A percentile compares a stretch with the other conserved stretches of the same genome.
phyloP scores from a whole-genome alignment of 768 basidiomycete genomes.

The Termitomyces sp. region DNA sequence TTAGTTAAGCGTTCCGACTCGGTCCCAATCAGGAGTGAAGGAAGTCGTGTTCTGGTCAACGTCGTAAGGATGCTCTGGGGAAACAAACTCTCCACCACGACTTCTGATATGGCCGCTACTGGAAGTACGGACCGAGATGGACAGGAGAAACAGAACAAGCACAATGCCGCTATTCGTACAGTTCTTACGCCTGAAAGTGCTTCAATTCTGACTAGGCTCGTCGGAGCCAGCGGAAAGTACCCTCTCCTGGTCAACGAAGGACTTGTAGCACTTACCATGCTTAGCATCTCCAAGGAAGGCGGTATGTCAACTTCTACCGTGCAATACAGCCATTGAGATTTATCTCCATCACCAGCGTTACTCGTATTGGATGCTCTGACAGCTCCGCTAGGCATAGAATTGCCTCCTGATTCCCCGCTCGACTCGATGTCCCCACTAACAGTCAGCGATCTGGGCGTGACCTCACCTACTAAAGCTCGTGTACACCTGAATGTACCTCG shows the following conservation, averaged over 20 bases:
- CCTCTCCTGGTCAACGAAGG: conserved; percentile 88
- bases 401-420: conserved; percentile 27
- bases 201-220: conserved; percentile 62
- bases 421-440: conserved; percentile 36
- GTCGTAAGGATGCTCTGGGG: conserved; percentile 77
- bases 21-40: conserved; percentile 83
- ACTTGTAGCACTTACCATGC: conserved; percentile 74
- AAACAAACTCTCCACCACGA: conserved; percentile 32
- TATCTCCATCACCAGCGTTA: conserved; percentile 40
- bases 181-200: conserved; percentile 55
- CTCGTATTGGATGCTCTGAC: conserved; percentile 62
- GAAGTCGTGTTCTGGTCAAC: conserved; percentile 85
- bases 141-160: conserved; percentile 43
- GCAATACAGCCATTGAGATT: neutral
- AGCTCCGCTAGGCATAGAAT: conserved; percentile 43
- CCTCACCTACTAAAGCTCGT: conserved; percentile 34
- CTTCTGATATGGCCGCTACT: conserved; percentile 20
- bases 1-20: conserved; percentile 79
- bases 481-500: conserved; percentile 42
- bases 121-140: conserved; percentile 28
- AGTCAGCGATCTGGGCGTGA: conserved; percentile 44
- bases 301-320: conserved; percentile 41
- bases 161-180: conserved; percentile 49
- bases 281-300: conserved; percentile 63
- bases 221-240: conserved; percentile 76